Conservation (phyloP, 225 moss, liverwort and hornwort species). For the Pseudisothecium myosuroides region DNA sequence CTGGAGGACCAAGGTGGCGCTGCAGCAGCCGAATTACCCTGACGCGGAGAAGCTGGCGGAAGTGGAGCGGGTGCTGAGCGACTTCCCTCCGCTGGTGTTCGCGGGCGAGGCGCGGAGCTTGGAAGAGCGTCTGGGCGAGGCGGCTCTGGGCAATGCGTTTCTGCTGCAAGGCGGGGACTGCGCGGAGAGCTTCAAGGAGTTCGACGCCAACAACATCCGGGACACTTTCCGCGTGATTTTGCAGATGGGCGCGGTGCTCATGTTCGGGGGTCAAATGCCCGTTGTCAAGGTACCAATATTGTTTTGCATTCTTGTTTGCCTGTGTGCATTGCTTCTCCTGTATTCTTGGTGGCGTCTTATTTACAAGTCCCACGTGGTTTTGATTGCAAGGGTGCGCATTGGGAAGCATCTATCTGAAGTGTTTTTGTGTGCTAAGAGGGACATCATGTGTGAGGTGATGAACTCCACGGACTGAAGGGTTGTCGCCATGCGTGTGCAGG, state of each 20-base stretch:
- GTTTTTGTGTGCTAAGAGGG: not conserved
- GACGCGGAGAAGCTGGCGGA: conserved; percentile 26
- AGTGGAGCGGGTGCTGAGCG: conserved; percentile 22
- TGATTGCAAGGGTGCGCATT: no score
- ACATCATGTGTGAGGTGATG: not conserved
- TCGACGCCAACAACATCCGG: conserved; percentile 73
- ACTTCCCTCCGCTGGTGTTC: conserved; percentile 67
- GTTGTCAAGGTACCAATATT: not conserved
- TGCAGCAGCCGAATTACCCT: conserved; percentile 62
- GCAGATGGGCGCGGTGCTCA: conserved; percentile 85
- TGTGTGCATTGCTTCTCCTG: not conserved
- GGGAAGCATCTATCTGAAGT: not conserved
- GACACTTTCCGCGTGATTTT: conserved; percentile 72
- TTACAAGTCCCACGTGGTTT: no score
- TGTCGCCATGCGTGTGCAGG: not conserved
- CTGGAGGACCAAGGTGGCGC: conserved; percentile 55
- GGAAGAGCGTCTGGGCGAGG: conserved; percentile 66
- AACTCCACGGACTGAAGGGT: no score
- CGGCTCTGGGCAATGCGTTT: conserved; percentile 70
- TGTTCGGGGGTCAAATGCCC: conserved; percentile 33
- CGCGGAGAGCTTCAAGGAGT: conserved; percentile 89
- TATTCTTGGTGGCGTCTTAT: not conserved
- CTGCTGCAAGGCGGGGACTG: conserved; percentile 79
- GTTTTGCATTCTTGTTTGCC: not conserved
- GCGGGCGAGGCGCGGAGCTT: conserved; percentile 71